phyloP scores from a whole-genome alignment of 495 filamentous ascomycete species.

The Lepraria neglecta region DNA sequence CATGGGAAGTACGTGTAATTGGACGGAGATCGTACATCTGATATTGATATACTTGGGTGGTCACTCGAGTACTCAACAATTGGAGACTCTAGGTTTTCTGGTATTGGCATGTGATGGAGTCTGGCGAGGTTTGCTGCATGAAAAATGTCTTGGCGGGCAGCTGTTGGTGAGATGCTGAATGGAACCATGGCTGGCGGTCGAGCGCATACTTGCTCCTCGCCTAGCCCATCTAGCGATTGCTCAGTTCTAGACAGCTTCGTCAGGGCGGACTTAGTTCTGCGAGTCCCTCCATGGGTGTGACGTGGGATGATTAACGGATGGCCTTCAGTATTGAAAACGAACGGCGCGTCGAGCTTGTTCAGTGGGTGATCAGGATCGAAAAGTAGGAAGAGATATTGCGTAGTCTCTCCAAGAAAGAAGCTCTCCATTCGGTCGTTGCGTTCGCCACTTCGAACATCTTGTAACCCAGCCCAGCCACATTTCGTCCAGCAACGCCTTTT shows the following conservation, averaged over 20 bases:
- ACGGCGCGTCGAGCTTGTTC: conserved; percentile 76
- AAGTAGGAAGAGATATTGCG: conserved; percentile 88
- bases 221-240: conserved; percentile 1
- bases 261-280: neutral
- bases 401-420: conserved; percentile 94
- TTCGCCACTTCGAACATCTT: conserved; percentile 84
- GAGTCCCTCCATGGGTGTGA: neutral
- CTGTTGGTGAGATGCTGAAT: conserved; percentile 69
- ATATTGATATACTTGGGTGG: conserved; percentile 49
- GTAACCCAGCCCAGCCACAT: conserved; percentile 93
- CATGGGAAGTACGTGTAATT: conserved; percentile 90
- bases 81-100: conserved; percentile 46
- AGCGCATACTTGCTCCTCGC: conserved; percentile 45
- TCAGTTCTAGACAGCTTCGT: neutral
- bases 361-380: conserved; percentile 82
- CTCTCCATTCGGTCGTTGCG: conserved; percentile 96
- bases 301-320: conserved; percentile 84
- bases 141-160: conserved; percentile 79
- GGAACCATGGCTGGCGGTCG: conserved; percentile 49
- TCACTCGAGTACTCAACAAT: conserved; percentile 45
- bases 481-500: conserved; percentile 84
- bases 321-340: conserved; percentile 93
- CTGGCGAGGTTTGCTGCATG: conserved; percentile 83
- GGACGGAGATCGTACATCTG: conserved; percentile 55
- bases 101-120: conserved; percentile 64